phyloP scores from a whole-genome alignment of 371 early-diverging fungal species.

The Rhizopus delemar region DNA sequence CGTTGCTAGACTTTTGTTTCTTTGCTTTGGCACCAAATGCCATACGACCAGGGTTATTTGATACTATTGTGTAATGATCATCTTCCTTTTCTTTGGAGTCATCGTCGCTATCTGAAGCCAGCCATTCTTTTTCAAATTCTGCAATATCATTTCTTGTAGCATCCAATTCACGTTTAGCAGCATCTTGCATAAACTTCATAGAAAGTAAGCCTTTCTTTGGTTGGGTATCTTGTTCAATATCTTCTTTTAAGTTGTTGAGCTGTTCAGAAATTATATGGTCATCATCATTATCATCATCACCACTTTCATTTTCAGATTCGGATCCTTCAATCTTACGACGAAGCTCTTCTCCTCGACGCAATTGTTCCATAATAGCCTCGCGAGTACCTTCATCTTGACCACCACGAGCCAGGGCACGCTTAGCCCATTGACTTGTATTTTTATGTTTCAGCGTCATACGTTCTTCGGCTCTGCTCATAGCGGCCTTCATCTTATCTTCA shows the following conservation, averaged over 20 bases:
- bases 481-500: conserved; percentile 68
- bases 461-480: conserved; percentile 83
- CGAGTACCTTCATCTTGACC: conserved; percentile 73
- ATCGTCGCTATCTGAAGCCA: conserved; percentile 44
- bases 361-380: conserved; percentile 82
- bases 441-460: conserved; percentile 93
- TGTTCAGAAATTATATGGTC: conserved; percentile 33
- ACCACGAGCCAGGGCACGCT: conserved; percentile 70
- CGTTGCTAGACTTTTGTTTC: conserved; percentile 19
- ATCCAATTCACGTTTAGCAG: conserved; percentile 57
- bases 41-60: conserved; percentile 65
- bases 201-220: conserved; percentile 84
- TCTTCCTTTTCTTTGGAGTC: conserved; percentile 34
- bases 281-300: conserved; percentile 47
- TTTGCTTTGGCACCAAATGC: conserved; percentile 52
- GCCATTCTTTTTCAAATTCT: conserved; percentile 47
- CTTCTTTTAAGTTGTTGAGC: conserved; percentile 48
- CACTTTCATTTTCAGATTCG: conserved; percentile 57
- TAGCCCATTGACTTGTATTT: conserved; percentile 94
- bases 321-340: conserved; percentile 79
- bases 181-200: conserved; percentile 97
- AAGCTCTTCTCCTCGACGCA: conserved; percentile 80
- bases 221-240: conserved; percentile 50
- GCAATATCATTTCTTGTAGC: conserved; percentile 55
- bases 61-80: conserved; percentile 30